Conservation (phyloP, 768 basidiomycete genomes). For the Boletus rubropictus region DNA sequence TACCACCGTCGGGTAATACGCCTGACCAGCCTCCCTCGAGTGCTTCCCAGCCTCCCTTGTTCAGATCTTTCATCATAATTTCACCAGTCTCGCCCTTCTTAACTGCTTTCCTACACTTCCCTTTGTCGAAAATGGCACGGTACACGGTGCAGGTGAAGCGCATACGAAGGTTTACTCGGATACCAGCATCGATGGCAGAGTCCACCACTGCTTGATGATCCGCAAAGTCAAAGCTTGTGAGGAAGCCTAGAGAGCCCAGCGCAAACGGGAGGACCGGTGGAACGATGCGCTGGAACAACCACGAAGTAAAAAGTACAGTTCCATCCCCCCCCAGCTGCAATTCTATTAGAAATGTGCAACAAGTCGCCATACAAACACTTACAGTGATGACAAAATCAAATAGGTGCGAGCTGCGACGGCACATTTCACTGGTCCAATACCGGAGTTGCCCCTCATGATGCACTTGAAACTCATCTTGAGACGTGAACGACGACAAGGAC, state of each 20-base stretch:
- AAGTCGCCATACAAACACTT: constrained; percentile 27
- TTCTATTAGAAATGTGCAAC: constrained; percentile 9
- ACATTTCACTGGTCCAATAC: constrained; percentile 98
- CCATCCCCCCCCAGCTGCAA: constrained; percentile 93
- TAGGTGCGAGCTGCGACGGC: constrained; percentile 79
- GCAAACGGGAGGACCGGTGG: constrained; percentile 98
- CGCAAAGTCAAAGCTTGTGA: constrained; percentile 92
- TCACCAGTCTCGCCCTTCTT: constrained; percentile 93
- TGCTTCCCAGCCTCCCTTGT: constrained; percentile 92
- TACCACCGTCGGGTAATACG: constrained; percentile 39
- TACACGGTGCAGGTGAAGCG: constrained; percentile 99
- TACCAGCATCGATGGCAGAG: constrained; percentile 83
- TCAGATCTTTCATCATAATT: constrained; percentile 92
- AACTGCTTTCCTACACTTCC: constrained; percentile 69
- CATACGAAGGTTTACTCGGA: constrained; percentile 97
- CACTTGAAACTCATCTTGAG: constrained; percentile 34
- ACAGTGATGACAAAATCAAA: constrained; percentile 99
- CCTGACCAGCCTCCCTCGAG: constrained; percentile 73
- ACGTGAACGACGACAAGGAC: constrained; percentile 43
- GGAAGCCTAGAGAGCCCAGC: constrained; percentile 93
- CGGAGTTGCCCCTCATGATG: constrained; percentile 84
- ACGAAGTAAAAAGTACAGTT: constrained; percentile 96
- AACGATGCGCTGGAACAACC: constrained; percentile 97
- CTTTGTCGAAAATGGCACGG: constrained; percentile 76
- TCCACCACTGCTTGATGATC: constrained; percentile 84